Conservation (phyloP, 1,139 yeast genomes). For the Nakaseomyces kungkrabaensis region DNA sequence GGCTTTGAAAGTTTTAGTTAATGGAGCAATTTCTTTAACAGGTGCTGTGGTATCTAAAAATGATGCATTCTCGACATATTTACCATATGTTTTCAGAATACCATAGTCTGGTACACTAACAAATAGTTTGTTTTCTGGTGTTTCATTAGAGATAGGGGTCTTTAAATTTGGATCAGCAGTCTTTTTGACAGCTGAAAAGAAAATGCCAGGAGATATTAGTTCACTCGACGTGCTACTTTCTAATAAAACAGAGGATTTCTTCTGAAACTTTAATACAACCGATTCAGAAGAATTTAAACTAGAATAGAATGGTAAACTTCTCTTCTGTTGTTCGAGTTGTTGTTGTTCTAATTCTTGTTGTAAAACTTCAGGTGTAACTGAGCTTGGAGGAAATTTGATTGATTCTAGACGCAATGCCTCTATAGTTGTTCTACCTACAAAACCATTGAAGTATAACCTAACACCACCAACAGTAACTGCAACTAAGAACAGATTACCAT, state of each 20-base stretch:
- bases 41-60: conserved; percentile 51
- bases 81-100: conserved; percentile 57
- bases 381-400: conserved; percentile 69
- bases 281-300: conserved; percentile 25
- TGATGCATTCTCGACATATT: conserved; percentile 75
- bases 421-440: conserved; percentile 30
- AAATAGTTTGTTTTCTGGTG: conserved; percentile 38
- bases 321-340: conserved; percentile 34
- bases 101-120: conserved; percentile 81
- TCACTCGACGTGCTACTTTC: conserved; percentile 37
- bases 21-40: conserved; percentile 65
- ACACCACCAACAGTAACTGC: conserved; percentile 85
- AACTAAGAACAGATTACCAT: conserved; percentile 61
- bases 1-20: conserved; percentile 64
- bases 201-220: conserved; percentile 76
- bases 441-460: conserved; percentile 59
- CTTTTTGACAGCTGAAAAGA: conserved; percentile 41
- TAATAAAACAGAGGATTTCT: conserved; percentile 34
- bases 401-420: conserved; percentile 41
- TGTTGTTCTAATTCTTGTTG: conserved; percentile 35
- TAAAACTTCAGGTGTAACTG: conserved; percentile 47
- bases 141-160: background rate
- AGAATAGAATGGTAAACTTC: conserved; percentile 24
- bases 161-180: conserved; percentile 8
- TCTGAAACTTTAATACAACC: conserved; percentile 31